Base-by-base conservation (phyloP, 495 filamentous ascomycete genomes). In the Platismatia glauca region DNA sequence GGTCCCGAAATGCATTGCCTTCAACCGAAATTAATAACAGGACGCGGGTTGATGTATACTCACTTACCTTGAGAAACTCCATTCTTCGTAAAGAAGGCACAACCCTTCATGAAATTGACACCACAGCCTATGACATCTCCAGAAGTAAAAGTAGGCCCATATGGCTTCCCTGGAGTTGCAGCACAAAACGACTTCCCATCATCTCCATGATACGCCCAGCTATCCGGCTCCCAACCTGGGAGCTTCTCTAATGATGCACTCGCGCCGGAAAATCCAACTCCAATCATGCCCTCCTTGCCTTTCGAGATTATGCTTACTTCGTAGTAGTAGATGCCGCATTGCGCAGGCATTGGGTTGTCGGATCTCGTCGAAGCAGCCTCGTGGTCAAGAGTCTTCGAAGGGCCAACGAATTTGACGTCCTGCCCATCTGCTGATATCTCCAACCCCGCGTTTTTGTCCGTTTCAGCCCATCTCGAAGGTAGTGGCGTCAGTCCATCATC, bases 121-220 rank as follows among this genome's bases (percentile, higher is more conserved):
- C 95, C 90, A 71, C 95, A 97, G 4, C 94, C 94, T 44, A 97
- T 85, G 7, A 86, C 85, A 77, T 99, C 94, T n/a, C 82, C 75
- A 38, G 79, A 78, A 5, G 79, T 80, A 71, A 90, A 97, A 6
- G 80, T 83, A 29, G 84, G 84, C 0, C 89, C 90, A 71, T 91
- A 96, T 9, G 79, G 70, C 68, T 90, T 90, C 11, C 93, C 90
- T 43, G 83, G 82, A 24, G 82, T 85, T 56, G 86, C 81, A 27
- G 86, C 84, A 53, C 86, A 83, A 69, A 95, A 99, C 50, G 84
- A 84, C 66, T 92, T 85, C 35, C 94, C 94, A 72, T 99, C 94
- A 71, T 99, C 95, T 31, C 94, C 92, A 70, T 99, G 94, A 70
- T 96, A 99, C 41, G 89, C 94, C 90, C 90, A 99, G 2, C 91